Conservation (phyloP, 768 basidiomycete genomes). For the Trametes cingulata region DNA sequence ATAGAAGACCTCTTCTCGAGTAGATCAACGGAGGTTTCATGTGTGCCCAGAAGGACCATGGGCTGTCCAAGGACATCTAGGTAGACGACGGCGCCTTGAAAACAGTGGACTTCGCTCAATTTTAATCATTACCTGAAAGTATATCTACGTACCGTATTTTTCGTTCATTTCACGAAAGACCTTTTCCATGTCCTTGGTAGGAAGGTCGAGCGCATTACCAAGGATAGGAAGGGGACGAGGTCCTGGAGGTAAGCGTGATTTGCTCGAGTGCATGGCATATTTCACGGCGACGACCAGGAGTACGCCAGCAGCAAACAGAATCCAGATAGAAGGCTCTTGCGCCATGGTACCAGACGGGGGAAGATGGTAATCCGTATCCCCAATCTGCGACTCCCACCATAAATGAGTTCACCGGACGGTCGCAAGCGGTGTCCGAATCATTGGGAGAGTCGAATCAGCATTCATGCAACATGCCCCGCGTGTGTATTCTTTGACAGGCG, state of each 20-base stretch:
- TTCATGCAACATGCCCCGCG: no score
- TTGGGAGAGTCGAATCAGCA: no score
- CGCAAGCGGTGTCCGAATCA: no score
- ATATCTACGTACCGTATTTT: slow-evolving; percentile 1
- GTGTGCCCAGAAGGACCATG: slow-evolving; percentile 17
- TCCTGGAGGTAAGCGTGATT: slow-evolving; percentile 18
- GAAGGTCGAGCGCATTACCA: slow-evolving; percentile 17
- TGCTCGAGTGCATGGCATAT: no score
- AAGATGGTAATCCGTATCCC: no score
- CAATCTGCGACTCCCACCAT: no score
- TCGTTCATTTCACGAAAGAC: neutral
- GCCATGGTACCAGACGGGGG: no score
- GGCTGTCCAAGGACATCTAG: slow-evolving; percentile 15
- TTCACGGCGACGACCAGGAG: no score
- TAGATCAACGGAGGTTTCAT: slow-evolving; percentile 16
- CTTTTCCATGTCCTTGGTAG: neutral
- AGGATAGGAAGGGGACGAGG: slow-evolving; percentile 16
- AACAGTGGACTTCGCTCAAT: no score
- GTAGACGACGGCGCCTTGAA: slow-evolving; percentile 21
- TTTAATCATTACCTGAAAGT: no score
- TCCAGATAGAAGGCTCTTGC: neutral
- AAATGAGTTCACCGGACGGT: no score
- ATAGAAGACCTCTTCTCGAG: slow-evolving; percentile 26
- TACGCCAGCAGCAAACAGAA: neutral
- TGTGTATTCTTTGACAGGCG: no score